These are phyloP conservation scores for Sporothrix luriei DNA, from an alignment of 2,329 filamentous ascomycete species.

Conservation along the genomic window DNA sequence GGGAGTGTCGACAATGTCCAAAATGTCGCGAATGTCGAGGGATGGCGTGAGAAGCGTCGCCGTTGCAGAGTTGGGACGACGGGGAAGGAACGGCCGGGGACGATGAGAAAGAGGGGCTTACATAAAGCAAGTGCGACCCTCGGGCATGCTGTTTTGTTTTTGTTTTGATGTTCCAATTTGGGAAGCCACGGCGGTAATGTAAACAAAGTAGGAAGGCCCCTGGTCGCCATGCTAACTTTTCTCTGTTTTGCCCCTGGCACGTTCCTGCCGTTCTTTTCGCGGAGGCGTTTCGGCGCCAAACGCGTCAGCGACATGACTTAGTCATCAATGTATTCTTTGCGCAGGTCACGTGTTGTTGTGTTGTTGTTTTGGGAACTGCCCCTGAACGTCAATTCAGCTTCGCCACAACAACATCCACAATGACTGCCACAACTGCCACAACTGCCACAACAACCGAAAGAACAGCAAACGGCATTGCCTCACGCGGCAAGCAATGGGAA, in stretches of 20 bases:
- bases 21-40: slow-evolving; percentile 1
- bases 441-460: neutral
- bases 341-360: neutral
- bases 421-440: slow-evolving; percentile 10
- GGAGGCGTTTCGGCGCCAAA: neutral
- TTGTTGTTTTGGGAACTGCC: neutral
- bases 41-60: slow-evolving; percentile 26
- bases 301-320: slow-evolving; percentile 13
- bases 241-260: neutral
- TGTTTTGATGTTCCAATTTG: slow-evolving; percentile 32
- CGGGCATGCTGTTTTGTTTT: slow-evolving; percentile 29
- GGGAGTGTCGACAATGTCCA: slow-evolving; percentile 9
- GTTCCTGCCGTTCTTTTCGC: neutral
- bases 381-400: neutral
- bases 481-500: neutral
- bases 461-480: slow-evolving; percentile 19
- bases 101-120: slow-evolving; percentile 29
- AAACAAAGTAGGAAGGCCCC: slow-evolving; percentile 32
- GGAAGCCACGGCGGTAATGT: slow-evolving; percentile 33
- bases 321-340: slow-evolving; percentile 11
- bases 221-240: neutral
- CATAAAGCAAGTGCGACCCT: slow-evolving; percentile 21
- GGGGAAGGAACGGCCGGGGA: neutral
- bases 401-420: neutral
- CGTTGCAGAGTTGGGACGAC: slow-evolving; percentile 20